Percentiles rank a stretch among this genome's conserved stretches.
Conservation (phyloP, 176 grass and related monocot genomes). For the Bromus sterilis region DNA sequence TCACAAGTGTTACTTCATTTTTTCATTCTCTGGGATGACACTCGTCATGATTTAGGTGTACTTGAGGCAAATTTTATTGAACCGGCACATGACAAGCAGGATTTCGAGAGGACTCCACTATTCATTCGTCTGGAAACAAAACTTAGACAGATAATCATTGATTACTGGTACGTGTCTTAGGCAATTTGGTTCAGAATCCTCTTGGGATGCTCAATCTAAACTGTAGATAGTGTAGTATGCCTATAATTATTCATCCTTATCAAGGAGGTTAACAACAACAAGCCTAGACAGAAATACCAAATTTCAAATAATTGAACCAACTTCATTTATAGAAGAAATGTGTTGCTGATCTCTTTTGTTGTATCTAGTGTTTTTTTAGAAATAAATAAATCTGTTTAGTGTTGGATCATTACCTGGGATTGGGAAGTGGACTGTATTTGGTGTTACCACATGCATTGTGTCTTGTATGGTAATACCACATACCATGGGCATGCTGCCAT, state of each 20-base stretch:
- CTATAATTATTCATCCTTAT: not conserved
- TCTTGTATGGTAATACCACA: not conserved
- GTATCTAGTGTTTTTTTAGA: not conserved
- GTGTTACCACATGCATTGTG: not conserved
- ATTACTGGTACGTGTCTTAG: constrained; percentile 66
- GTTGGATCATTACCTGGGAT: not conserved
- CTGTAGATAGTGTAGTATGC: not conserved
- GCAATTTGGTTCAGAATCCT: not conserved
- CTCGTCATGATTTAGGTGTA: constrained; percentile 56
- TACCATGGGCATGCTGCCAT: not conserved
- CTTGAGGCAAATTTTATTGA: constrained; percentile 98
- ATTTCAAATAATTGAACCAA: not conserved
- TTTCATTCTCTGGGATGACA: not conserved
- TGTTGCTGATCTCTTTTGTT: not conserved
- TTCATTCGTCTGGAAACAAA: constrained; percentile 81
- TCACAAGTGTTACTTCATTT: not conserved
- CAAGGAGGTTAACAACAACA: not conserved
- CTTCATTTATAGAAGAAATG: constrained; percentile 1
- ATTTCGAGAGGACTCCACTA: constrained; percentile 89
- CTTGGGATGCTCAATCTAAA: not conserved
- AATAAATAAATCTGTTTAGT: not conserved
- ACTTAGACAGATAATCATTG: constrained; percentile 81
- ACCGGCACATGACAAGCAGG: constrained; percentile 97
- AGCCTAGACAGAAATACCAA: too few species aligned
- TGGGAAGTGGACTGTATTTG: not conserved